Conservation (phyloP, 768 basidiomycete genomes). For the Fomitopsis serialis region DNA sequence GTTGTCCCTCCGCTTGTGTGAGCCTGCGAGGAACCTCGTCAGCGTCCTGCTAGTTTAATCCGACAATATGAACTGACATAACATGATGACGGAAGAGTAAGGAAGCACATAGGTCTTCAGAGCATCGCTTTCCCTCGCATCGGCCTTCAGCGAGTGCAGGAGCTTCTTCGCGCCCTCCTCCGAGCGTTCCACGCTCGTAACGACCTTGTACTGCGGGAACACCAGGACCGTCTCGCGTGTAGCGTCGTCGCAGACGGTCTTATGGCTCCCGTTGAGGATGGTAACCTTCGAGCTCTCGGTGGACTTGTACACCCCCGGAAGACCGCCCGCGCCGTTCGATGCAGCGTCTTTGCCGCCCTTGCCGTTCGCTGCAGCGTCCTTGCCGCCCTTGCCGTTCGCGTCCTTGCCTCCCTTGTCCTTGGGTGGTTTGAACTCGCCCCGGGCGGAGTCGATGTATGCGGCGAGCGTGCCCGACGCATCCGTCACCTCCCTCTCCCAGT, state of each 20-base stretch:
- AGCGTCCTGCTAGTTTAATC: not conserved
- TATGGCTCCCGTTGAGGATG: conserved; percentile 82
- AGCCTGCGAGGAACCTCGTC: conserved; percentile 49
- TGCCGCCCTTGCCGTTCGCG: conserved; percentile 6
- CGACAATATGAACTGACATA: conserved; percentile 55
- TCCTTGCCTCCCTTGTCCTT: conserved; percentile 6
- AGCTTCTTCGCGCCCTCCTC: conserved; percentile 62
- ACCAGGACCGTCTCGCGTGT: conserved; percentile 77
- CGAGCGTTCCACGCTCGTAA: conserved; percentile 65
- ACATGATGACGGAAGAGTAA: conserved; percentile 82
- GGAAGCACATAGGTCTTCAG: conserved; percentile 78
- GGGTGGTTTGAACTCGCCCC: conserved; percentile 4
- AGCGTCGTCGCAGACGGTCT: conserved; percentile 58
- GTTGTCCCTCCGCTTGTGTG: conserved; percentile 90
- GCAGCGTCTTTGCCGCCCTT: not conserved
- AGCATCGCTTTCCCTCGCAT: conserved; percentile 39
- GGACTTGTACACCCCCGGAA: conserved; percentile 54
- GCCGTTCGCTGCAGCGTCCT: too few relatives aligned
- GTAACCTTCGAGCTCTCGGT: conserved; percentile 49
- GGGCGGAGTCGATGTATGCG: conserved; percentile 36
- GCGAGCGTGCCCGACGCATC: conserved; percentile 69
- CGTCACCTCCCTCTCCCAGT: conserved; percentile 84
- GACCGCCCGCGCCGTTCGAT: conserved; percentile 12
- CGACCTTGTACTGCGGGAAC: conserved; percentile 87
- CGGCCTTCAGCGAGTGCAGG: conserved; percentile 60